phyloP scores from a whole-genome alignment of 306 rosid species.

The Dalbergia cultrata region DNA sequence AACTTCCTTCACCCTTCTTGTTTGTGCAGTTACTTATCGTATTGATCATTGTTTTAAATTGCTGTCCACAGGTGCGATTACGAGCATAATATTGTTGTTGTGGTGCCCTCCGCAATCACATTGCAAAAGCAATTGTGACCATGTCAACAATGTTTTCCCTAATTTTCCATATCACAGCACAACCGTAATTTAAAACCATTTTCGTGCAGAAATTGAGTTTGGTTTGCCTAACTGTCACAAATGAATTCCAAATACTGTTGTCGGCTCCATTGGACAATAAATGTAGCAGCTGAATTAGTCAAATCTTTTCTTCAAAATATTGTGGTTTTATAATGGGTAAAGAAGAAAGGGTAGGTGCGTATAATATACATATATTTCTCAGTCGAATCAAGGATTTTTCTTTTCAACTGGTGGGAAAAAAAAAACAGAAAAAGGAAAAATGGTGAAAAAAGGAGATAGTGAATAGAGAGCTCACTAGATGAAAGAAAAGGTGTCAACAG shows the following conservation, averaged over 20 bases:
- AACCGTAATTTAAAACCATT: no score
- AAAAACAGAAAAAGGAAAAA: background rate
- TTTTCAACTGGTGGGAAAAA: background rate
- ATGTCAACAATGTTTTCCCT: no score
- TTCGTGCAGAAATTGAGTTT: background rate
- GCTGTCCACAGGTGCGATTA: no score
- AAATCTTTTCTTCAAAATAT: background rate
- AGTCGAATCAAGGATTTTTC: background rate
- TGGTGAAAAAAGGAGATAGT: background rate
- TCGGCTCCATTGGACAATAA: slow-evolving; percentile 4
- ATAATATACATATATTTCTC: no score
- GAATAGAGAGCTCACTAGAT: no score
- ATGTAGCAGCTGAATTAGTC: background rate
- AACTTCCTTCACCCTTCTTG: background rate
- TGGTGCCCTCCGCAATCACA: no score
- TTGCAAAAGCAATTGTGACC: no score
- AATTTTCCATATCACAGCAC: no score
- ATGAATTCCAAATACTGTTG: background rate
- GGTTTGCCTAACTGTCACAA: no score
- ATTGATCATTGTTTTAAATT: background rate
- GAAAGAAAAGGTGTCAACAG: no score
- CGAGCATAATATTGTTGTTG: no score
- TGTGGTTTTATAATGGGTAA: slow-evolving; percentile 9
- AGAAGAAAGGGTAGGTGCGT: background rate
- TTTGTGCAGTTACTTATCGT: background rate